A percentile compares a stretch with the other conserved stretches of the same genome.
Evolutionary conservation across 139 green algal species (phyloP).

Genomic region (Coelastrella sp.): DNA sequence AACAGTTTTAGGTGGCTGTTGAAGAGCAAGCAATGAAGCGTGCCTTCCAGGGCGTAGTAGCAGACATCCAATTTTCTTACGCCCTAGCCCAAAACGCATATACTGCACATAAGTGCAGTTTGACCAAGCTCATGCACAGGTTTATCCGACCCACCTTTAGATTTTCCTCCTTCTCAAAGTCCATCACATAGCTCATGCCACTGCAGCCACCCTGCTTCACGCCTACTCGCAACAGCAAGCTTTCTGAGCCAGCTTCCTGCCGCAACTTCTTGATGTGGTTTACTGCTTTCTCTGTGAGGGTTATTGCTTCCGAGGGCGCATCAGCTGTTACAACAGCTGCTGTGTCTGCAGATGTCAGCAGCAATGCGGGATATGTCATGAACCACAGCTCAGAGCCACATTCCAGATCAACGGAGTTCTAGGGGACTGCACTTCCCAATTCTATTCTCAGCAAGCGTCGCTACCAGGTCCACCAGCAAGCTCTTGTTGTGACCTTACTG

Average conservation of each 20-base stretch:
- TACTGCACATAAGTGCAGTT: too few species aligned
- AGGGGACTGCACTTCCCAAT: too few species aligned
- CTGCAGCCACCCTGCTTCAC: constrained; percentile 75
- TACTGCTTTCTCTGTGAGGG: constrained; percentile 81
- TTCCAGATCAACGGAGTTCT: too few species aligned
- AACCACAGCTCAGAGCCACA: too few species aligned
- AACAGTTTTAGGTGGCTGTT: too few species aligned
- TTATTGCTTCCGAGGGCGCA: constrained; percentile 68
- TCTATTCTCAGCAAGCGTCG: too few species aligned
- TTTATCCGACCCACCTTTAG: constrained; percentile 61
- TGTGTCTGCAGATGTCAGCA: neutral
- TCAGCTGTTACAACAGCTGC: neutral
- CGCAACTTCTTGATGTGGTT: constrained; percentile 82
- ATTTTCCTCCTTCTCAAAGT: constrained; percentile 86
- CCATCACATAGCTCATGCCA: constrained; percentile 91
- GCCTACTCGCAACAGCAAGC: constrained; percentile 69
- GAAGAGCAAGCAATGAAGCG: too few species aligned
- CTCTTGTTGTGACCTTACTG: too few species aligned
- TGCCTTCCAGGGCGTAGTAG: too few species aligned
- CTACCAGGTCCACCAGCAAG: too few species aligned
- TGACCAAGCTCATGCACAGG: neutral
- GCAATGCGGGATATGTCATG: neutral
- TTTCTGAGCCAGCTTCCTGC: constrained; percentile 22
- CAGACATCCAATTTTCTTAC: too few species aligned
- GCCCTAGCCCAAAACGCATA: too few species aligned